Conservation (phyloP, 805 yeast species). For the Saccharomycopsis guyanensis region DNA sequence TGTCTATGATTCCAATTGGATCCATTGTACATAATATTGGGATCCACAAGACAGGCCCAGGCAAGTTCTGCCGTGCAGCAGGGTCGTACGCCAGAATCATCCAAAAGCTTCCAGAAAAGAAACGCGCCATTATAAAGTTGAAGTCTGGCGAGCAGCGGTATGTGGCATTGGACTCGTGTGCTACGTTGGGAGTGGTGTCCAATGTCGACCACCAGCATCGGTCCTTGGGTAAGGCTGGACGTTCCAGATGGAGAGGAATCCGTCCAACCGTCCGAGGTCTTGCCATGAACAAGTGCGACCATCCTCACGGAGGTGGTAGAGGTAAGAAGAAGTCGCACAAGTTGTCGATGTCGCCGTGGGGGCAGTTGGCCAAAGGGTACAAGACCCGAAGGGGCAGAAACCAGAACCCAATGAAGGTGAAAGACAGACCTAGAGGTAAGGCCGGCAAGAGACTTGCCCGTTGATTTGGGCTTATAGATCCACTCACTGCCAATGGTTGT, state of each 20-base stretch:
- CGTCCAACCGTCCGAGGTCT: constrained; percentile 97
- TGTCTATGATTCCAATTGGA: constrained; percentile 91
- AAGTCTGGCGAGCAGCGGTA: constrained; percentile 93
- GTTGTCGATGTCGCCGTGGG: constrained; percentile 94
- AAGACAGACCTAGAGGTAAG: constrained; percentile 85
- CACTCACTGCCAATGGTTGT: neutral
- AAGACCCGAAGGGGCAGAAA: constrained; percentile 91
- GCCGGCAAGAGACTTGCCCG: constrained; percentile 25
- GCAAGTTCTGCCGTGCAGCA: constrained; percentile 86
- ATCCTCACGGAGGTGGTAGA: constrained; percentile 99
- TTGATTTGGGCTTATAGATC: neutral
- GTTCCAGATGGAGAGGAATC: constrained; percentile 84
- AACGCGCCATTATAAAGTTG: constrained; percentile 70
- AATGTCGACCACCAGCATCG: constrained; percentile 87
- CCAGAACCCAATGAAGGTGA: constrained; percentile 74
- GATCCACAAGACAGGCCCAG: constrained; percentile 65
- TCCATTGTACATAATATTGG: constrained; percentile 85
- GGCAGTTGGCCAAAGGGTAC: constrained; percentile 83
- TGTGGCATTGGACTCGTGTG: constrained; percentile 78
- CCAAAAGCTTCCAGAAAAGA: constrained; percentile 64
- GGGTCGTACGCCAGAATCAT: constrained; percentile 89
- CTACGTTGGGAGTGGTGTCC: constrained; percentile 88
- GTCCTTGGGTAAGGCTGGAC: constrained; percentile 94
- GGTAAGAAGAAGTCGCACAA: constrained; percentile 97
- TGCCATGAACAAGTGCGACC: constrained; percentile 96